Percentiles rank a stretch among this genome's conserved stretches.
Evolutionary conservation across 257 asterid species (phyloP).

Genomic region (Paulownia fortunei): DNA sequence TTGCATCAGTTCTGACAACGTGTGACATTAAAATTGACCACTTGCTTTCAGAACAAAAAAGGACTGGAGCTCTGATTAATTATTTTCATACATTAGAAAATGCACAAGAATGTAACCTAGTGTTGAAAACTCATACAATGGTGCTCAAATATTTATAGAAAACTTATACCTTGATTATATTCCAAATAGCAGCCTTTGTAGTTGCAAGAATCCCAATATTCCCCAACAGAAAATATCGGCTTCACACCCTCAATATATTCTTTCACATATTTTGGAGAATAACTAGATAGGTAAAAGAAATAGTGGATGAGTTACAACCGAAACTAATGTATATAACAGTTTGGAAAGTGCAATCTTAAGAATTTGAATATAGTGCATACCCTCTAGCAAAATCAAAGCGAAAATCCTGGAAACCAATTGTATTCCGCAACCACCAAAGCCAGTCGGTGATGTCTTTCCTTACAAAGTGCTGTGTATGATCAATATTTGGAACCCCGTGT

Average conservation of each 20-base stretch:
- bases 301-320: constrained; percentile 7
- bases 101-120: background rate
- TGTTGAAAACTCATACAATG: background rate
- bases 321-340: background rate
- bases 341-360: background rate
- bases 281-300: constrained; percentile 49
- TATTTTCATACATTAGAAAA: constrained; percentile 10
- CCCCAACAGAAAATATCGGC: constrained; percentile 91
- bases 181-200: constrained; percentile 79
- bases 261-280: constrained; percentile 81
- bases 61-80: background rate
- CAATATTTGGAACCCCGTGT: constrained; percentile 87
- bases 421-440: constrained; percentile 78
- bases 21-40: constrained; percentile 3
- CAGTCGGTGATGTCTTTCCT: constrained; percentile 79
- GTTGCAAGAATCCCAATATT: constrained; percentile 95
- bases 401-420: constrained; percentile 91
- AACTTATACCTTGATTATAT: constrained; percentile 77
- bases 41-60: background rate
- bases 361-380: constrained; percentile 43
- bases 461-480: constrained; percentile 83
- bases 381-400: constrained; percentile 97
- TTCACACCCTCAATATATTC: constrained; percentile 77
- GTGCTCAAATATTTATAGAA: constrained; percentile 10
- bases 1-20: background rate